Conservation (phyloP, 225 moss, liverwort and hornwort species). For the Sphagnum tenellum region DNA sequence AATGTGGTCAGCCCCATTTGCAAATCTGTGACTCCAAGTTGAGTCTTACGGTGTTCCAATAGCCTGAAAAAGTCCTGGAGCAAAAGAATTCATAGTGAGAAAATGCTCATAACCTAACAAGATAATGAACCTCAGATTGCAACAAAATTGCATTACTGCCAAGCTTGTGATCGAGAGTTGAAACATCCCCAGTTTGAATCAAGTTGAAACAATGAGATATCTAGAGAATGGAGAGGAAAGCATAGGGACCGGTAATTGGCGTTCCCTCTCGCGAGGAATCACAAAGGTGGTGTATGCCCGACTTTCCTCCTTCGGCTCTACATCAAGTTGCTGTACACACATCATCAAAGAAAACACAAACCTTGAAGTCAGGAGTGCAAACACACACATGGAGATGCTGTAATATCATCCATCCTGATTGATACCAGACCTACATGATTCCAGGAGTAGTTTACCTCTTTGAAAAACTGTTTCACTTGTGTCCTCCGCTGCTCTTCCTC, state of each 20-base stretch:
- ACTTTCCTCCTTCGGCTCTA: conserved; percentile 63
- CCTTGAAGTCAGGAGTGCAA: too few relatives aligned
- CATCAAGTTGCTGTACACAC: conserved; percentile 47
- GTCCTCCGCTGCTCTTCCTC: conserved; percentile 48
- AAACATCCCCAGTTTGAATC: too few relatives aligned
- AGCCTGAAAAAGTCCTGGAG: conserved; percentile 67
- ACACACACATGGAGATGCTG: too few relatives aligned
- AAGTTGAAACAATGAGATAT: too few relatives aligned
- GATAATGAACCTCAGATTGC: too few relatives aligned
- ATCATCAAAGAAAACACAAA: too few relatives aligned
- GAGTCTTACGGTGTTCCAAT: conserved; percentile 48
- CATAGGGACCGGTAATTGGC: conserved; percentile 39
- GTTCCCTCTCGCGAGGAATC: conserved; percentile 71
- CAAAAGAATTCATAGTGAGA: background rate
- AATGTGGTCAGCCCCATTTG: conserved; percentile 88
- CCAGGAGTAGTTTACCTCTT: conserved; percentile 25
- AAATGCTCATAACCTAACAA: too few relatives aligned
- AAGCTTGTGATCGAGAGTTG: too few relatives aligned
- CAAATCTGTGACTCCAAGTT: conserved; percentile 70
- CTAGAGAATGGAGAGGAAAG: background rate
- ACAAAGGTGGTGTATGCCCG: conserved; percentile 79
- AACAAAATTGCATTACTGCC: too few relatives aligned
- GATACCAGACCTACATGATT: background rate
- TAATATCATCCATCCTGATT: too few relatives aligned
- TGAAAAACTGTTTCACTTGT: conserved; percentile 63